Percentiles rank a stretch among this genome's conserved stretches.
Evolutionary conservation across 2,329 filamentous ascomycete genomes (phyloP).

Genomic region (Botrytis fragariae): DNA sequence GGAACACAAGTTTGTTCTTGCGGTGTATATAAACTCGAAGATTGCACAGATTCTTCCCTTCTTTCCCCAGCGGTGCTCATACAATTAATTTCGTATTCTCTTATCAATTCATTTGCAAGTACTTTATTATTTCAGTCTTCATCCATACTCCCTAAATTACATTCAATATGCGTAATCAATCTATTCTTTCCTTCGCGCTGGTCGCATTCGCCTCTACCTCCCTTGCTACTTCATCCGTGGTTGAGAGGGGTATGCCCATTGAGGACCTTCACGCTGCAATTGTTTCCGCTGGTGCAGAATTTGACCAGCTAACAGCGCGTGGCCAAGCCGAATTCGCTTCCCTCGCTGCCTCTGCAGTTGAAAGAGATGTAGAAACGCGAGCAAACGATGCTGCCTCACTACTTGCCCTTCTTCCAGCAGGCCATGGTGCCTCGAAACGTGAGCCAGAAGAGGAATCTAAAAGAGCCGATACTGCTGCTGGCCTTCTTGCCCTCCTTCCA

Average conservation of each 20-base stretch:
- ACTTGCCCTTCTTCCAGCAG: not conserved
- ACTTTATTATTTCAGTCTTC: not conserved
- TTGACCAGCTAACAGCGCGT: slow-evolving; percentile 3
- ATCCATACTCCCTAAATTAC: not conserved
- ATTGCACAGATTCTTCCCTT: not conserved
- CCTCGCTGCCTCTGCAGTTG: not conserved
- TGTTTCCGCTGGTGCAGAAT: slow-evolving; percentile 3
- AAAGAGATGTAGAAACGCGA: not conserved
- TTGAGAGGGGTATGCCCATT: slow-evolving; percentile 6
- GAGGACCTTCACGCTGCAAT: slow-evolving; percentile 13
- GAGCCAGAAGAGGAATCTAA: not conserved
- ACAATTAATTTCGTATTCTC: not conserved
- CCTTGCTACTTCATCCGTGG: not conserved
- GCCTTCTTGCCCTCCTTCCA: not conserved
- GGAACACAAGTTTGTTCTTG: not conserved
- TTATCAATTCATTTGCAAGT: not conserved
- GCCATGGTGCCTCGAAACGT: not conserved
- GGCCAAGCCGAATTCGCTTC: slow-evolving; percentile 8
- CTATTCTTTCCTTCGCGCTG: slow-evolving; percentile 16
- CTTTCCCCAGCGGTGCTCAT: not conserved
- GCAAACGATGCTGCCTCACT: not conserved
- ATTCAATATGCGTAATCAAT: slow-evolving; percentile 18
- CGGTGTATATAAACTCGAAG: slow-evolving; percentile 2
- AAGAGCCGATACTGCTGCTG: not conserved
- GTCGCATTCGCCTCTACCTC: slow-evolving; percentile 18